phyloP scores from a whole-genome alignment of 2,329 filamentous ascomycete genomes.

The Penicillium palitans region DNA sequence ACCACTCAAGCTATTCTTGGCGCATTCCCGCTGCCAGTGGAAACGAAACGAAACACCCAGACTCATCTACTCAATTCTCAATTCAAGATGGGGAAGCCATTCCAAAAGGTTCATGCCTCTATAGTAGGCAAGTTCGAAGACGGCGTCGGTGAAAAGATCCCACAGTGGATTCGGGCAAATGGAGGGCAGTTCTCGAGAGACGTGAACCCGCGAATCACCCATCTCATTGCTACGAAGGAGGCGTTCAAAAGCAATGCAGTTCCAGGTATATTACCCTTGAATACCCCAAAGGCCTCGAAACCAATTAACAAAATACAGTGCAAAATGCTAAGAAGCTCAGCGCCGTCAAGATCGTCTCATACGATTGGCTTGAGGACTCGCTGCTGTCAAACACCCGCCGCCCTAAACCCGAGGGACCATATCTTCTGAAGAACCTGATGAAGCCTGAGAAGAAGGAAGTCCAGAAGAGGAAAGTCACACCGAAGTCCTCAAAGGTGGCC shows the following conservation, averaged over 20 bases:
- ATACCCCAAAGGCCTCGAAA: constrained; percentile 10
- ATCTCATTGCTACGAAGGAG: constrained; percentile 67
- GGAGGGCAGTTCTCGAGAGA: constrained; percentile 59
- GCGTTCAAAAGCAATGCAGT: constrained; percentile 57
- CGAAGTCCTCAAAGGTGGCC: background rate
- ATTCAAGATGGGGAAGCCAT: constrained; percentile 43
- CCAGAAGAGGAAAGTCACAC: background rate
- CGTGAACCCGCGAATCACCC: constrained; percentile 62
- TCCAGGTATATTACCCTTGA: constrained; percentile 33
- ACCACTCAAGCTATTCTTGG: too few species aligned
- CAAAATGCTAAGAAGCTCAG: constrained; percentile 39
- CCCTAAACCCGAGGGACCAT: constrained; percentile 38
- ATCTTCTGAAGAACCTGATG: constrained; percentile 42
- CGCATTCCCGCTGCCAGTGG: background rate
- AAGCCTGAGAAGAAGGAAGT: constrained; percentile 25
- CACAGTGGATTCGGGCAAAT: constrained; percentile 64
- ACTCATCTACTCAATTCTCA: background rate
- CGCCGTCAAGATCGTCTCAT: constrained; percentile 47
- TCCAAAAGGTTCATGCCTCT: constrained; percentile 58
- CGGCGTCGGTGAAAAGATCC: constrained; percentile 57
- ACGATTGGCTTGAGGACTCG: constrained; percentile 52
- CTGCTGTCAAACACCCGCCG: constrained; percentile 34
- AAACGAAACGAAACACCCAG: background rate
- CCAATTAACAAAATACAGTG: constrained; percentile 36
- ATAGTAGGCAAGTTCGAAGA: constrained; percentile 58